phyloP scores from a whole-genome alignment of 371 early-diverging fungal genomes.

The Lichtheimia ramosa region DNA sequence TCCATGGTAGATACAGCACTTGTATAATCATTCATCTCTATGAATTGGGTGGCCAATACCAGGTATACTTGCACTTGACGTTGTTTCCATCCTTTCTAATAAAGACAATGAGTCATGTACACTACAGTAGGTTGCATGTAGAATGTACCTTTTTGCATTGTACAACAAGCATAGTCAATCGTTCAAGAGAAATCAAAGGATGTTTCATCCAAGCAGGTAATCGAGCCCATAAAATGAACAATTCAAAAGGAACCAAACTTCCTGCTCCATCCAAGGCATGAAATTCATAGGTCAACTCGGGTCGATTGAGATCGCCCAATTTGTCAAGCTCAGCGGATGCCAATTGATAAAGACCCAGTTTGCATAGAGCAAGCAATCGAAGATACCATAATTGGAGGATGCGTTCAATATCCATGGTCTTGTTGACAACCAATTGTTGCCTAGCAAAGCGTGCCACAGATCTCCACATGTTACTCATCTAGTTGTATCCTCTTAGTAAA shows the following conservation, averaged over 20 bases:
- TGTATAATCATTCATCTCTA: conserved; percentile 50
- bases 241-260: conserved; percentile 57
- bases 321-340: conserved; percentile 65
- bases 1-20: conserved; percentile 44
- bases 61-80: conserved; percentile 55
- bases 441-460: conserved; percentile 59
- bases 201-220: conserved; percentile 55
- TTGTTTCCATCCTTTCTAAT: conserved; percentile 36
- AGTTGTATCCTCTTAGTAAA: neutral
- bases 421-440: conserved; percentile 41
- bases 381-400: conserved; percentile 58
- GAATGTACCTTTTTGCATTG: conserved; percentile 47
- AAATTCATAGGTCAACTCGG: conserved; percentile 45
- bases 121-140: too few species aligned
- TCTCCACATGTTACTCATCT: conserved; percentile 64
- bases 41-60: conserved; percentile 51
- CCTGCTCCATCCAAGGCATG: conserved; percentile 27
- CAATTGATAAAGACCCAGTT: conserved; percentile 56
- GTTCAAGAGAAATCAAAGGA: conserved; percentile 46
- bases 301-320: conserved; percentile 52
- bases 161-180: conserved; percentile 51
- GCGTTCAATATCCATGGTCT: conserved; percentile 34
- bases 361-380: conserved; percentile 51
- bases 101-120: neutral
- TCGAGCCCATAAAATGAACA: conserved; percentile 51